Conservation (phyloP, 805 yeast genomes). For the Saccharomycopsis selenospora region DNA sequence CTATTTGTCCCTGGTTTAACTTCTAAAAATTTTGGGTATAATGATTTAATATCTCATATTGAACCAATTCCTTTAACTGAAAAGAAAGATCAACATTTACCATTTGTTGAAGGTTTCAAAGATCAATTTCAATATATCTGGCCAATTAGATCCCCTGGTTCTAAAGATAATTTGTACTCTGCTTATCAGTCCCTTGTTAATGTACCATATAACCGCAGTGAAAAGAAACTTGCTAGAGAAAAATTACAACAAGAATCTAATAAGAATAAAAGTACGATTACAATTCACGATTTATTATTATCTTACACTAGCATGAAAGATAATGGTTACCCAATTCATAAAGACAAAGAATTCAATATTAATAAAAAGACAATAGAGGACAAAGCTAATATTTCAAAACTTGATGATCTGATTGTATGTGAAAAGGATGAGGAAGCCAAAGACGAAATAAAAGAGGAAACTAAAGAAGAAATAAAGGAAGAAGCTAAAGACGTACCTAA, state of each 20-base stretch:
- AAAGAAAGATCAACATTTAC: constrained; percentile 12
- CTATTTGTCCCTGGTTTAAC: constrained; percentile 62
- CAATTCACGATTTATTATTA: constrained; percentile 48
- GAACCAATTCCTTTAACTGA: constrained; percentile 12
- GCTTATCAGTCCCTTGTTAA: constrained; percentile 48
- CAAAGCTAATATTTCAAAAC: not conserved
- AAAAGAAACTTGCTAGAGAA: constrained; percentile 36
- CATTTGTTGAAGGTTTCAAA: constrained; percentile 30
- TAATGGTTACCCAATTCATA: constrained; percentile 57
- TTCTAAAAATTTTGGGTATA: constrained; percentile 36
- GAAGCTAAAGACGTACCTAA: not conserved
- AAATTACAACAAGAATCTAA: constrained; percentile 19
- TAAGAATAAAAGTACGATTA: constrained; percentile 29
- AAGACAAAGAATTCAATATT: not conserved
- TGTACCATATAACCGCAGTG: constrained; percentile 51
- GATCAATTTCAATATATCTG: constrained; percentile 36
- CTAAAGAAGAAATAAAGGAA: not conserved
- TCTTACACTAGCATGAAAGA: constrained; percentile 39
- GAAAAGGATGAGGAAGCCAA: constrained; percentile 5
- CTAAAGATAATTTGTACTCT: constrained; percentile 47
- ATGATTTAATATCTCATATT: constrained; percentile 19
- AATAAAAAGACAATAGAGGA: not conserved
- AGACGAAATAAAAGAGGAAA: not conserved
- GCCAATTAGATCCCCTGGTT: constrained; percentile 61
- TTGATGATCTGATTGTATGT: constrained; percentile 19